Evolutionary conservation across 1,139 yeast species (phyloP).

Genomic region (Yamadazyma blattariae): DNA sequence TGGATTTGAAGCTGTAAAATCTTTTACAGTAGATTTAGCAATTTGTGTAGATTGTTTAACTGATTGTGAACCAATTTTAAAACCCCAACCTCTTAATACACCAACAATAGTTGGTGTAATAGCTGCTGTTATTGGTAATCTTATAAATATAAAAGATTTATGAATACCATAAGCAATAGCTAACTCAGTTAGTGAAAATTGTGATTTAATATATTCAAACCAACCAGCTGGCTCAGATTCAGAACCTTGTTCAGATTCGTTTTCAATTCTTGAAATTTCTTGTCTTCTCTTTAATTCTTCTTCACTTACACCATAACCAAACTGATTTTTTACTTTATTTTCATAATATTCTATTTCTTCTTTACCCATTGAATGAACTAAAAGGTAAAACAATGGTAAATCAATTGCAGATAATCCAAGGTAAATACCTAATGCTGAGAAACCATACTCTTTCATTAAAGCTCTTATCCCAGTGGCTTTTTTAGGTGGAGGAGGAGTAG

Average conservation of each 20-base stretch:
- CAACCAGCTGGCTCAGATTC: slow-evolving; percentile 6
- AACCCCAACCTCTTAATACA: slow-evolving; percentile 71
- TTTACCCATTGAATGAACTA: slow-evolving; percentile 85
- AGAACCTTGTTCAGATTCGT: slow-evolving; percentile 16
- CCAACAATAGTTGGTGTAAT: slow-evolving; percentile 80
- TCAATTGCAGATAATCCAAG: slow-evolving; percentile 68
- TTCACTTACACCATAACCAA: slow-evolving; percentile 53
- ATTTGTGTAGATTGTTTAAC: slow-evolving; percentile 33
- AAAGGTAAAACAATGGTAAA: slow-evolving; percentile 74
- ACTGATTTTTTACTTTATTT: slow-evolving; percentile 52
- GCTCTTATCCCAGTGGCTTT: slow-evolving; percentile 58
- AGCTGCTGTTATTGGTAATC: slow-evolving; percentile 91
- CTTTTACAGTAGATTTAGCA: slow-evolving; percentile 25
- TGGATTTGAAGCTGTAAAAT: slow-evolving; percentile 36
- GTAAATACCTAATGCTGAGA: slow-evolving; percentile 86
- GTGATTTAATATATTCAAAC: slow-evolving; percentile 31
- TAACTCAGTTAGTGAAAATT: slow-evolving; percentile 62
- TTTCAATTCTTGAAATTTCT: slow-evolving; percentile 28
- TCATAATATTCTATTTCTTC: slow-evolving; percentile 71
- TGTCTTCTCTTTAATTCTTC: slow-evolving; percentile 37
- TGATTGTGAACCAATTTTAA: slow-evolving; percentile 62
- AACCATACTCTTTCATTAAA: slow-evolving; percentile 83
- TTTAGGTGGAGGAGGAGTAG: slow-evolving; percentile 17
- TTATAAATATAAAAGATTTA: slow-evolving; percentile 74
- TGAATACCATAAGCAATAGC: slow-evolving; percentile 92